phyloP scores from a whole-genome alignment of 441 rosid genomes.

The Capsella rubella region DNA sequence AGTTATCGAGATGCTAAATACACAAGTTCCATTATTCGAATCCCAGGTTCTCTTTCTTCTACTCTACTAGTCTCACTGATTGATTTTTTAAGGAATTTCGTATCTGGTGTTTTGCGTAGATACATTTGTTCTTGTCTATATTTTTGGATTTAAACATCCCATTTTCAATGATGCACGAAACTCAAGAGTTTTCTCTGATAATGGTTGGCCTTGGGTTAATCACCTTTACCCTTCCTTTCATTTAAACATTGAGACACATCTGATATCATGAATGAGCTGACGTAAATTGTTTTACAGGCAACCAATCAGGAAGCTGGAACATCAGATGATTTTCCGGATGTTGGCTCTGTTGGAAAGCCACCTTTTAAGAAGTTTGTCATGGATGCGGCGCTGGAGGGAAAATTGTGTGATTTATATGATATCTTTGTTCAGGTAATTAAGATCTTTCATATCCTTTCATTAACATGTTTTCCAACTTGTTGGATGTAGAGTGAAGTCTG shows the following conservation, averaged over 20 bases:
- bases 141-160: slow-evolving; percentile 18
- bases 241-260: slow-evolving; percentile 6
- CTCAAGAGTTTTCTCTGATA: slow-evolving; percentile 16
- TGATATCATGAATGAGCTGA: slow-evolving; percentile 1
- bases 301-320: slow-evolving; percentile 63
- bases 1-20: slow-evolving; percentile 80
- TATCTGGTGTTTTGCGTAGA: background rate
- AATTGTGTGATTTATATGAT: slow-evolving; percentile 94
- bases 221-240: background rate
- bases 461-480: slow-evolving; percentile 13
- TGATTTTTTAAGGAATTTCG: slow-evolving; percentile 1
- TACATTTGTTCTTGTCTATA: slow-evolving; percentile 13
- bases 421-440: slow-evolving; percentile 81
- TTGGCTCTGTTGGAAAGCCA: slow-evolving; percentile 56
- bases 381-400: slow-evolving; percentile 81
- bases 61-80: background rate
- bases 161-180: slow-evolving; percentile 11
- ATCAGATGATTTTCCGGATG: slow-evolving; percentile 78
- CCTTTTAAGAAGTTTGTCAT: slow-evolving; percentile 62
- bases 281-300: slow-evolving; percentile 47
- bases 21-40: slow-evolving; percentile 57
- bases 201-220: background rate
- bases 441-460: slow-evolving; percentile 28
- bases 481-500: slow-evolving; percentile 27
- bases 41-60: slow-evolving; percentile 58